Conservation (phyloP, 129 eudicot species). For the Dittrichia graveolens region DNA sequence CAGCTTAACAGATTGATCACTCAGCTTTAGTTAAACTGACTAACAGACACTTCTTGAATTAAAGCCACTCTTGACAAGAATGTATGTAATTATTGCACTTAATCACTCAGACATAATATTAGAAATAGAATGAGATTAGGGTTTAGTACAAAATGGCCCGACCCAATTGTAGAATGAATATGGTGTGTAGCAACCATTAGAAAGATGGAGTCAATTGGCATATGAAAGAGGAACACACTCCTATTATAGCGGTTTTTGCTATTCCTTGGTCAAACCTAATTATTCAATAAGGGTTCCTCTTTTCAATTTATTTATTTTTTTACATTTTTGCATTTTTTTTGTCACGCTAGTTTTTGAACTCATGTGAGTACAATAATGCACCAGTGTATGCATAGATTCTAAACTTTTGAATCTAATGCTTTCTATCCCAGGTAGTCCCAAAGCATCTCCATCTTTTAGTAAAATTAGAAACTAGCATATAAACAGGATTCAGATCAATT, state of each 20-base stretch:
- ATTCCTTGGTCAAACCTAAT: background rate
- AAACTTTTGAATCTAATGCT: background rate
- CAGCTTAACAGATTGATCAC: too few species aligned
- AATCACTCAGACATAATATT: background rate
- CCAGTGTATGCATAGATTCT: conserved; percentile 9
- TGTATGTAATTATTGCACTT: background rate
- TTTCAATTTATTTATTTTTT: background rate
- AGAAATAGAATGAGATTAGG: background rate
- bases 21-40: too few species aligned
- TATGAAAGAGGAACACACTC: background rate
- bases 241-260: background rate
- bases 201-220: too few species aligned
- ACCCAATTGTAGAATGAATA: too few species aligned
- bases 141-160: background rate
- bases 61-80: too few species aligned
- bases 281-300: background rate
- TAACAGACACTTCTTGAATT: too few species aligned
- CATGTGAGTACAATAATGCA: background rate
- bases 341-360: background rate
- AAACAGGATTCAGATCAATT: background rate
- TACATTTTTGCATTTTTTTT: background rate
- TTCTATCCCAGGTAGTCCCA: background rate
- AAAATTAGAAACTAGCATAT: conserved; percentile 2
- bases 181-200: too few species aligned
- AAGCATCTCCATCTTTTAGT: background rate